Conservation (phyloP, 169 alveolate species). For the Plasmodium ovale region DNA sequence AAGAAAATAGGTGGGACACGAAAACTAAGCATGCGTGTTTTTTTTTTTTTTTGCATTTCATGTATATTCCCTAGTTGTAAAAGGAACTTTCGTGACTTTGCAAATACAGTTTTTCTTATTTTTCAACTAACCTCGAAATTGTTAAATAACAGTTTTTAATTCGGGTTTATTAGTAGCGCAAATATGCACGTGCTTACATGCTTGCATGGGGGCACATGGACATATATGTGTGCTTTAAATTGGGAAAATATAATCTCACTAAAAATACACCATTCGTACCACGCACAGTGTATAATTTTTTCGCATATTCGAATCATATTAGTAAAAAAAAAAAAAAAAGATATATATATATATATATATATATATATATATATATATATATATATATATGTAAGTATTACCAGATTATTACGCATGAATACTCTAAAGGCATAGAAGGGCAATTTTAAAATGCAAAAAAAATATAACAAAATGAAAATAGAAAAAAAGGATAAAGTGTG, state of each 20-base stretch:
- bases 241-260: too few species aligned
- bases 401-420: not conserved
- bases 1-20: not conserved
- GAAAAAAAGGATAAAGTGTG: too few species aligned
- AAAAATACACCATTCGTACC: too few species aligned
- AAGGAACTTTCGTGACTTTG: not conserved
- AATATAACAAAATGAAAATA: not conserved
- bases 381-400: not conserved
- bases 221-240: too few species aligned
- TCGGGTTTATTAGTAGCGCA: not conserved
- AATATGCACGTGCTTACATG: too few species aligned
- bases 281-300: too few species aligned
- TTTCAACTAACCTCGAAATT: not conserved
- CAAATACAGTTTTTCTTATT: constrained; percentile 4
- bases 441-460: too few species aligned
- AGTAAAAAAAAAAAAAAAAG: too few species aligned
- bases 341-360: not conserved
- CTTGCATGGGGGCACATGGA: too few species aligned
- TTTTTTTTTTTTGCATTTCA: not conserved
- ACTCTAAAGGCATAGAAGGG: not conserved
- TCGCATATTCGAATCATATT: too few species aligned
- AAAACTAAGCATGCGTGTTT: not conserved
- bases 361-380: not conserved
- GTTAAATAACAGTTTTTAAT: not conserved
- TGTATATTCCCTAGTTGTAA: constrained; percentile 10